Base-by-base conservation (phyloP, 2,329 filamentous ascomycete genomes). In the Scytalidium lignicola region DNA sequence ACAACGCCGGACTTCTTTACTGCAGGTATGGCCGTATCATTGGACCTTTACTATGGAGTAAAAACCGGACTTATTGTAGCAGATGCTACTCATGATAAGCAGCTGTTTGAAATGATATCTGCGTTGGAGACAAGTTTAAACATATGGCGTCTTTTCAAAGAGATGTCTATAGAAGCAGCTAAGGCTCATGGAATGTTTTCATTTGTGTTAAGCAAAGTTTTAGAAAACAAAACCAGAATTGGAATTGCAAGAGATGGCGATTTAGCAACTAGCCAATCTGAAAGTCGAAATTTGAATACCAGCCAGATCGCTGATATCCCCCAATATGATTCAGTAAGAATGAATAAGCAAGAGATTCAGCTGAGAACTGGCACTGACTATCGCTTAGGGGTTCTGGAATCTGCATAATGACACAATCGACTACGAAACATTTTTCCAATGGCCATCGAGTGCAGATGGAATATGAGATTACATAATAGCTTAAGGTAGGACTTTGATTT, bases 161-260 rank as follows among this genome's bases (percentile, higher is more conserved):
- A 52, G 26, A 39, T 52, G 9, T 54, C 52, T 41, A 40, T 46
- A 7, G 52, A 52, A 20, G 44, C 50, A 6, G 50, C 52, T 7
- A 54, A 52, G 22, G 52, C 52, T 15, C 42, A 52, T 22, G 50
- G 47, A 3, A 41, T 54, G 40, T 54, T 54, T 32, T 54, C 52
- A 4, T 52, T 54, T 8, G 42, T 54, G 6, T 5, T 52, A 10
- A 26, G 39, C 13, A 52, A 48, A 23, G 42, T 48, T 3, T 44
- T 39, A 41, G 47, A 41, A 23, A 37, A n/a, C 22, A 39, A 47
- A 43, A n/a, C 12, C n/a, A n/a, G 8, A n/a, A 37, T 17, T 4
- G 32, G 26, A 28, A 28, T 43, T 4, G 10, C 7, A 8, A 32
- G 19, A n/a, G 37, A 13, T 37, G n/a, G 12, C 6, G 32, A 17